Evolutionary conservation across 352 stramenopile species (phyloP).

Genomic region (Phytophthora pinifolia): DNA sequence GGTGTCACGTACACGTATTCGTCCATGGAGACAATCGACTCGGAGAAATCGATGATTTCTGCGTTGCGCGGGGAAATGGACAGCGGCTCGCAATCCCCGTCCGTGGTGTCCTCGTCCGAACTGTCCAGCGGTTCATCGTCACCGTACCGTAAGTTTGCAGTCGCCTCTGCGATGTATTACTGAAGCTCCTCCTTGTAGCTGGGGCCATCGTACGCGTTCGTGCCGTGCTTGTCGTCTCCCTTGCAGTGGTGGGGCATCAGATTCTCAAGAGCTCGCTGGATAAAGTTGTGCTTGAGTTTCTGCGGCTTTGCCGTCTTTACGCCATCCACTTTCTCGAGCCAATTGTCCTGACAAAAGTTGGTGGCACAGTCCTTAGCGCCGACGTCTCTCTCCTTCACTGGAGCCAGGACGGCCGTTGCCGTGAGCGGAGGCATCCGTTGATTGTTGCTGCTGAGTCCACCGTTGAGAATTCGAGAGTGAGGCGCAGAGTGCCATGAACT

Average conservation of each 20-base stretch:
- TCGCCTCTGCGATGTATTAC: slow-evolving; percentile 26
- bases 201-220: slow-evolving; percentile 9
- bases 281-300: slow-evolving; percentile 20
- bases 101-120: slow-evolving; percentile 19
- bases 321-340: slow-evolving; percentile 20
- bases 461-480: slow-evolving; percentile 20
- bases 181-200: slow-evolving; percentile 31
- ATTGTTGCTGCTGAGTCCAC: slow-evolving; percentile 4
- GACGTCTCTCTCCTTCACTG: slow-evolving; percentile 8
- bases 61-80: slow-evolving; percentile 16
- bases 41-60: slow-evolving; percentile 23
- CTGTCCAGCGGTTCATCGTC: slow-evolving; percentile 9
- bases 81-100: slow-evolving; percentile 9
- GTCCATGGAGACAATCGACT: slow-evolving; percentile 23
- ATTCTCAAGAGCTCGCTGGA: slow-evolving; percentile 19
- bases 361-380: neutral
- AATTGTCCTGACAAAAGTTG: slow-evolving; percentile 9
- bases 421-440: slow-evolving; percentile 11
- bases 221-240: neutral
- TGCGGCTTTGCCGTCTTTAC: slow-evolving; percentile 2
- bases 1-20: slow-evolving; percentile 24
- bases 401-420: slow-evolving; percentile 1
- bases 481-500: slow-evolving; percentile 1
- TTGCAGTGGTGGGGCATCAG: slow-evolving; percentile 18
- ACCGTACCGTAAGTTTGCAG: slow-evolving; percentile 11